Evolutionary conservation across 2,329 filamentous ascomycete species (phyloP), one percentile per base, ranked within the genome.

Genomic region (Talaromyces islandicus): DNA sequence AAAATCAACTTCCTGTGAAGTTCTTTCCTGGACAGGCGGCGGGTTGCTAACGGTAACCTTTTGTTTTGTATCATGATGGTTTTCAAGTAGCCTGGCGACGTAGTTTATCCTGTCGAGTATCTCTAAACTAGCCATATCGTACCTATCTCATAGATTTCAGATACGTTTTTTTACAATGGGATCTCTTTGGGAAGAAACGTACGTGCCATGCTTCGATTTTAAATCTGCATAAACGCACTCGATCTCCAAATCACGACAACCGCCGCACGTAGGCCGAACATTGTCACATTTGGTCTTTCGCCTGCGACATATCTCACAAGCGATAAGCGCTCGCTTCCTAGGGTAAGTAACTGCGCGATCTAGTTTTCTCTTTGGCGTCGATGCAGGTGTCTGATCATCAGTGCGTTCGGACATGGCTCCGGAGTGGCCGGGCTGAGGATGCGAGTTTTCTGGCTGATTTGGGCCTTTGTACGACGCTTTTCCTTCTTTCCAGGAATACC

Each of bases 231-330:
- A 57, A 11, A 35, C 27, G 43, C 55, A 57, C 19, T 48, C 21
- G 1, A 25, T 38, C 9, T 25, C 55, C 24, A 57, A 35, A 35
- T 51, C 46, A 35, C 17, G 25, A 27, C 55, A 57, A 21, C 19
- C 27, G 11, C 14, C 25, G 38, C 55, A 57, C n/a, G 41, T 57
- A 21, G 55, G 55, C 25, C 55, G 55, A 11, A 50, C 43, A 32
- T 57, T 57, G 27, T 57, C 55, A n/a, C 55, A 57, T 27, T 57
- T 57, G 25, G 38, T 43, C 55, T 57, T 57, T 14, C 55, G 41
- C 21, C 41, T 48, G n/a, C 55, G 55, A 32, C 55, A 57, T 51
- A 43, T 21, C 43, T 57, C 25, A 27, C 55, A 57, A 4, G 55
- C 55, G 7, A 38, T 35, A 17, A 57, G 17, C 12, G 55, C 25